phyloP scores from a whole-genome alignment of 768 basidiomycete genomes.

The Plicaturopsis crispa region DNA sequence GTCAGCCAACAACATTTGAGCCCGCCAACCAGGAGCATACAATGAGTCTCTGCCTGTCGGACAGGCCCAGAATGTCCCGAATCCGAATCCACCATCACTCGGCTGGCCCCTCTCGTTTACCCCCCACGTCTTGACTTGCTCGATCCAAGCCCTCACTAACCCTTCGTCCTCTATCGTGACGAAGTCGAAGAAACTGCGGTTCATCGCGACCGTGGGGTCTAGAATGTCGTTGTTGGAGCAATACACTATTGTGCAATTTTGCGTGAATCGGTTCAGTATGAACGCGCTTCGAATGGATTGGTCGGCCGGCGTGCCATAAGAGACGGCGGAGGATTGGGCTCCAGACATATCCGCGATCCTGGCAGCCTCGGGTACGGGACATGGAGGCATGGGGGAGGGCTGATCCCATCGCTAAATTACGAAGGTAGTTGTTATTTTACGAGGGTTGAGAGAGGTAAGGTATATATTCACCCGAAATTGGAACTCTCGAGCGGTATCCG shows the following conservation, averaged over 20 bases:
- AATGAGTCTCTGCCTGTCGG: conserved; percentile 56
- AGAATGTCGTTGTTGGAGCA: conserved; percentile 70
- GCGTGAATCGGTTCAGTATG: conserved; percentile 72
- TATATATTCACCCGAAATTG: conserved; percentile 39
- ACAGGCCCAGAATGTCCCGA: conserved; percentile 58
- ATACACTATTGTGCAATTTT: conserved; percentile 57
- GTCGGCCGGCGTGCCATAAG: conserved; percentile 56
- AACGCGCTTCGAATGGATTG: conserved; percentile 74
- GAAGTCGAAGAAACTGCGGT: conserved; percentile 71
- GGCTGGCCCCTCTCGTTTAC: conserved; percentile 81
- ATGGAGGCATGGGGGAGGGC: conserved; percentile 54
- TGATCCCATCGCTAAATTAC: conserved; percentile 56
- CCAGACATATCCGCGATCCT: conserved; percentile 13
- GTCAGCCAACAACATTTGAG: too few relatives aligned
- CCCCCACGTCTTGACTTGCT: conserved; percentile 74
- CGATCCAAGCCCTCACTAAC: conserved; percentile 66
- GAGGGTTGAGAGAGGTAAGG: too few relatives aligned
- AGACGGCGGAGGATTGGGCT: conserved; percentile 23
- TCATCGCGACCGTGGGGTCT: conserved; percentile 48
- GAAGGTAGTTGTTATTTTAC: conserved; percentile 5
- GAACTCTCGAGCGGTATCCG: conserved; percentile 47
- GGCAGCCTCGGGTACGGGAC: conserved; percentile 25
- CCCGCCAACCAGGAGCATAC: conserved; percentile 24
- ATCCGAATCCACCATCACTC: conserved; percentile 80
- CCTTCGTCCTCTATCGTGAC: conserved; percentile 57